Base-by-base conservation (phyloP, 2,329 filamentous ascomycete species). In the Cryphonectria parasitica region DNA sequence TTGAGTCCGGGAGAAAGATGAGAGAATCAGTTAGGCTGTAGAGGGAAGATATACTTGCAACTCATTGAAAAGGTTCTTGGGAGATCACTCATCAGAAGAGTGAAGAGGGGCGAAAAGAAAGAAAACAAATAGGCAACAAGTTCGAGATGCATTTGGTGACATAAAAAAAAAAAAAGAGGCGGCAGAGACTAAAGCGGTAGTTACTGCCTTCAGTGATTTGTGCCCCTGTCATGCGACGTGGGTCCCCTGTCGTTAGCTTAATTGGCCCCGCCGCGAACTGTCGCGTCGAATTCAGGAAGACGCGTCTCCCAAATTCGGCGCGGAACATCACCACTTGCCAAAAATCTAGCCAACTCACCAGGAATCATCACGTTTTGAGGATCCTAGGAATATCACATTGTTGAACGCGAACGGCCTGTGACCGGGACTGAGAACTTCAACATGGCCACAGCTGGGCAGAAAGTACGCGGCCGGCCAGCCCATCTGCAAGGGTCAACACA, bases 401-500 rank as follows among this genome's bases (percentile, higher is more conserved):
- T n/a, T 49, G 45, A 1, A n/a, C 22, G 19, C 19, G 45, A 34
- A 19, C 36, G n/a, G 7, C 15, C 28, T 13, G 4, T 6, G 39
- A 2, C 36, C 22, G 28, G 31, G 28, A n/a, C 52, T 6, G 25
- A 17, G 25, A 15, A 64, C 17, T 28, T 69, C 45, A 61, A 28
- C 68, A 83, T 83, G 81, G 77, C 82, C 2, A 79, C 81, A 69
- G 78, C 80, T 73, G 79, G 79, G 64, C 79, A 80, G 34, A 86
- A 88, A 74, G 84, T 90, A 64, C 85, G 90, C 77, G 88, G 89
- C 70, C 85, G 91, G 72, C 90, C 91, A n/a, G 89, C 88, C 10
- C 89, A 99, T 81, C 95, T 94, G 2, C 91, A 92, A 68, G 97
- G 97, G 74, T 89, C 90, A 70, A 98, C 97, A 2, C 94, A 90